Evolutionary conservation across 495 filamentous ascomycete species (phyloP).

Genomic region (Penicillium salamii): DNA sequence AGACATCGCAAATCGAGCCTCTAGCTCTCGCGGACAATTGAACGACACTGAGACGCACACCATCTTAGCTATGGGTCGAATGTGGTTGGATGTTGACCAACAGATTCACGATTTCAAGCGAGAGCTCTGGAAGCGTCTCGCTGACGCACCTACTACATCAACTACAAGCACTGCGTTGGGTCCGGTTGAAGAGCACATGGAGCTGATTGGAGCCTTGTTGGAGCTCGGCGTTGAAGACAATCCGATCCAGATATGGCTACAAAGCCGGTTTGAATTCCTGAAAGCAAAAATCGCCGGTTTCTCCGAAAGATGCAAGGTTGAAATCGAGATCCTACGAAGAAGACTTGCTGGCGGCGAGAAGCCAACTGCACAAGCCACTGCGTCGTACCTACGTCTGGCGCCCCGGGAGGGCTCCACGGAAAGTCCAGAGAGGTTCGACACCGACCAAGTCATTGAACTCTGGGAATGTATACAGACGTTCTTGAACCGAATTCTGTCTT

Average conservation of each 20-base stretch:
- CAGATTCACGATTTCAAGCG: constrained; percentile 84
- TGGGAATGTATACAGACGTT: constrained; percentile 82
- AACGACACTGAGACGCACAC: constrained; percentile 77
- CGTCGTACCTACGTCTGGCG: constrained; percentile 69
- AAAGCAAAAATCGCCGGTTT: constrained; percentile 76
- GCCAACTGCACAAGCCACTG: constrained; percentile 64
- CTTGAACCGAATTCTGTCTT: constrained; percentile 65
- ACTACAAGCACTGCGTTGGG: constrained; percentile 37
- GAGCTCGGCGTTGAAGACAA: constrained; percentile 94
- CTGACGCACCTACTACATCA: constrained; percentile 50
- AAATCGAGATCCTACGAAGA: constrained; percentile 86
- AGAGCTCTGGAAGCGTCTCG: constrained; percentile 79
- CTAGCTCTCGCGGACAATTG: constrained; percentile 45
- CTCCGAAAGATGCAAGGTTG: constrained; percentile 78
- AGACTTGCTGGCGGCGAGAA: constrained; percentile 70
- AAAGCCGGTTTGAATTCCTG: constrained; percentile 82
- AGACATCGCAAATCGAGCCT: constrained; percentile 52
- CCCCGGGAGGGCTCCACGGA: constrained; percentile 57
- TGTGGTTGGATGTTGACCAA: constrained; percentile 87
- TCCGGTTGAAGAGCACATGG: constrained; percentile 79
- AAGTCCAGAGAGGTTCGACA: constrained; percentile 60
- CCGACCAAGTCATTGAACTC: constrained; percentile 73
- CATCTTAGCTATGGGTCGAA: constrained; percentile 83
- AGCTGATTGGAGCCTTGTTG: constrained; percentile 79
- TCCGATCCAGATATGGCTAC: constrained; percentile 91